Percentiles rank a stretch among this genome's conserved stretches.
Evolutionary conservation across 257 asterid species (phyloP).

Genomic region (Nicotiana obtusifolia): DNA sequence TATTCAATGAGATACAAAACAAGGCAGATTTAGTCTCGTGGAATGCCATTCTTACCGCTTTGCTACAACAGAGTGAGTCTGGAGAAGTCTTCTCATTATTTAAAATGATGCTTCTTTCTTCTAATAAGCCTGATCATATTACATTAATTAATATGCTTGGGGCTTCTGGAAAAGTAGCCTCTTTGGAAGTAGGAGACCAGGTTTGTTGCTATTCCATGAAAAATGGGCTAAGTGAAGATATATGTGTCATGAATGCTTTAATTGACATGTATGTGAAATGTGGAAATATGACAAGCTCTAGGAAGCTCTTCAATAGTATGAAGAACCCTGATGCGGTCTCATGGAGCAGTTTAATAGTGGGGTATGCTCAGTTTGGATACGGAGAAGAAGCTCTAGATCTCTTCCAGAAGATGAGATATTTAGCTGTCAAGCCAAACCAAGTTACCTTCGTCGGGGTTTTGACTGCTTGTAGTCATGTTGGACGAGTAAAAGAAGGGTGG

Average conservation of each 20-base stretch:
- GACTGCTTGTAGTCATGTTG: conserved; percentile 78
- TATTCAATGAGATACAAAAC: conserved; percentile 37
- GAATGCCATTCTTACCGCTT: conserved; percentile 58
- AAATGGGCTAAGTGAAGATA: conserved; percentile 40
- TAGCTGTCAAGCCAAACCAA: conserved; percentile 51
- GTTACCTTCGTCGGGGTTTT: conserved; percentile 69
- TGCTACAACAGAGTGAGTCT: conserved; percentile 37
- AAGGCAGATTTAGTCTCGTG: conserved; percentile 69
- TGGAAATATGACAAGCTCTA: conserved; percentile 49
- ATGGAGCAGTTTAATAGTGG: conserved; percentile 69
- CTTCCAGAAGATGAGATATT: conserved; percentile 44
- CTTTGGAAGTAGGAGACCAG: conserved; percentile 55
- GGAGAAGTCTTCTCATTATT: conserved; percentile 47
- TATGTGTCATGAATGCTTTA: conserved; percentile 44
- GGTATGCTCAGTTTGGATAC: conserved; percentile 62
- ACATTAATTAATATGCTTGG: conserved; percentile 45
- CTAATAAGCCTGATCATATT: conserved; percentile 45
- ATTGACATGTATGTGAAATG: conserved; percentile 73
- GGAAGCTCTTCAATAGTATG: conserved; percentile 45
- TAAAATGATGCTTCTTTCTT: conserved; percentile 40
- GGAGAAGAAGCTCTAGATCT: conserved; percentile 56
- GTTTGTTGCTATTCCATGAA: conserved; percentile 35
- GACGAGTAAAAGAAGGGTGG: conserved; percentile 74
- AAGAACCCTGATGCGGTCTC: conserved; percentile 43
- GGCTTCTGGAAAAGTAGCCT: conserved; percentile 49